Evolutionary conservation across 352 stramenopile genomes (phyloP), one percentile per base, ranked within the genome.

Genomic region (Globisporangium irregulare): DNA sequence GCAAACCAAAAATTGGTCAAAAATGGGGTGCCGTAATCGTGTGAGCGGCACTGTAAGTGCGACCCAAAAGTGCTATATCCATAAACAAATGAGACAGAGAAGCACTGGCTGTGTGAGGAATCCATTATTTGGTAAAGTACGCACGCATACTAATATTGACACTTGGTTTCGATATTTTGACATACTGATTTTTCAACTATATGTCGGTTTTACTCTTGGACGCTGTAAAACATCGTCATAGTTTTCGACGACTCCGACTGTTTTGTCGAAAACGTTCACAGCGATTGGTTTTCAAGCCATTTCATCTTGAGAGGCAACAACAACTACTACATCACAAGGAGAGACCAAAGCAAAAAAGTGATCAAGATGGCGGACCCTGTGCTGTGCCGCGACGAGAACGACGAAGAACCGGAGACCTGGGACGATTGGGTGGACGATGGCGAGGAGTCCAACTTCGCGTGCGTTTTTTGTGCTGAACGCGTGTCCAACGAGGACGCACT

Each of bases 361-460:
- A 50, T 43, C 6, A 38, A 24, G 20, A 67, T 71, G 67, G 54
- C 61, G 59, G 67, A 69, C 55, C 46, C 43, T 22, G 32, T 51
- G 32, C 59, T 78, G 63, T 67, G 62, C 14, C 69, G 58, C 56
- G 60, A 76, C 38, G 70, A 76, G 46, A 70, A 82, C 58, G 62
- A 60, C 54, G 78, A 67, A 59, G 75, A 82, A 29, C 53, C 62
- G 20, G 85, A 93, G 78, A 90, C 77, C 61, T 95, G 87, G 87
- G 83, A 95, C 59, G 87, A 95, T 80, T 95, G 87, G 87, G 81
- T 93, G 53, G 87, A 93, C 65, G 87, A 95, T 50, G 72, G 71
- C 61, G 66, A 78, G 25, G 75, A 78, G 60, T 22, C 66, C 25
- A 78, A 64, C 68, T 91, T 90, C 63, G 72, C 69, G 63, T 95